A percentile compares a stretch with the other conserved stretches of the same genome.
Evolutionary conservation across 192 early-diverging fungal genomes (phyloP).

Genomic region (Coemansia sp.): DNA sequence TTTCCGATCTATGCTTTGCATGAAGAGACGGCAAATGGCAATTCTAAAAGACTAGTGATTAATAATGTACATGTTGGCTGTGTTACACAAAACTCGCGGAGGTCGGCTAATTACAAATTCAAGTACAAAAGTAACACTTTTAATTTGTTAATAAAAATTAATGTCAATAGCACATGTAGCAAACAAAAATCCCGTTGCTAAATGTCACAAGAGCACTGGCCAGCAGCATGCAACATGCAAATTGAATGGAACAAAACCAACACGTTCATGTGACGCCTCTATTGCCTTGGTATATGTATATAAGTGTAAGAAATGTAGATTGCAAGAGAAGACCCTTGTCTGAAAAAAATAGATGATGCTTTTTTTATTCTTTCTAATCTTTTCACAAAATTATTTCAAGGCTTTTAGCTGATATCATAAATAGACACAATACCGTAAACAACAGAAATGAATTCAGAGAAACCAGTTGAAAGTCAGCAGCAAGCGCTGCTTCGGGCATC

Average conservation of each 20-base stretch:
- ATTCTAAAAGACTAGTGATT: too few relatives aligned
- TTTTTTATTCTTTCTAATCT: too few relatives aligned
- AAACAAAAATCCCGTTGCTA: neutral
- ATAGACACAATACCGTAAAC: too few relatives aligned
- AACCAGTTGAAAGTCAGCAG: neutral
- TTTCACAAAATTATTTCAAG: neutral
- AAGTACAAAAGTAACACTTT: too few relatives aligned
- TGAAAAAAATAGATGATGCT: neutral
- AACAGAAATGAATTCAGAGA: neutral
- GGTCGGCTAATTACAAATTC: too few relatives aligned
- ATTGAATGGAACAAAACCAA: neutral
- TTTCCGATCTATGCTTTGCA: too few relatives aligned
- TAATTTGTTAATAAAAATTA: too few relatives aligned
- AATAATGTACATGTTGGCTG: too few relatives aligned
- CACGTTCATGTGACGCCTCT: conserved; percentile 4
- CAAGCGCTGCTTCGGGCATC: conserved; percentile 18
- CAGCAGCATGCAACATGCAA: neutral
- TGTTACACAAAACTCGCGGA: too few relatives aligned
- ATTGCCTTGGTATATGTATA: neutral
- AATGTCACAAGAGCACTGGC: conserved; percentile 4
- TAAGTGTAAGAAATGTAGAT: neutral
- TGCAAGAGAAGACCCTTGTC: neutral
- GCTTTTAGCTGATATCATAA: neutral
- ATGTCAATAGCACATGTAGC: neutral
- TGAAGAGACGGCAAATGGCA: too few relatives aligned